Evolutionary conservation across 495 filamentous ascomycete genomes (phyloP), one percentile per base, ranked within the genome.

Genomic region (Astrothelium subdiscretum): DNA sequence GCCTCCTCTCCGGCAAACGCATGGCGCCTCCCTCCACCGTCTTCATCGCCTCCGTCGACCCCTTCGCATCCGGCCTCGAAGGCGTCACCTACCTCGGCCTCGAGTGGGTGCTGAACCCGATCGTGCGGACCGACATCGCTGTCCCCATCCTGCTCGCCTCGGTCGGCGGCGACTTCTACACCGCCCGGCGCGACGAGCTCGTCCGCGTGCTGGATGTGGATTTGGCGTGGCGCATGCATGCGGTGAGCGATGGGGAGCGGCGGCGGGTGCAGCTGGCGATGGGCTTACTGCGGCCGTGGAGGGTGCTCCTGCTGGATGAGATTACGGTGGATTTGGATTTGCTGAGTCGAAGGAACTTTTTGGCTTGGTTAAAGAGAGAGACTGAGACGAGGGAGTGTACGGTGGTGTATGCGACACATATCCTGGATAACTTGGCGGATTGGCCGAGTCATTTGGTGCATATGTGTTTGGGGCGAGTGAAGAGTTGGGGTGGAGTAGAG

Each of bases 81-180:
- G 94, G 92, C 54, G 92, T 99, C 29, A 96, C 91, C 57, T 99
- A 99, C 73, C 86, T 99, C 5, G 94, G 94, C 0, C 82, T 95
- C 0, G 94, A 99, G 77, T 99, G 95, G 95, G 95, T 97, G 13
- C 83, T 97, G n/a, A 97, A 97, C 77, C 87, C 85, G 35, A 95
- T 97, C 68, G 95, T 97, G 38, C 85, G 95, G 32, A 94, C 87
- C 18, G 94, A 99, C 74, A 96, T 98, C 63, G 90, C 88, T 43
- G 91, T 98, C 2, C 82, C 81, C 2, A 91, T 92, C 44, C 84
- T 98, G 6, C 83, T 98, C 22, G 74, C 81, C 35, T 91, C 86
- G 13, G 88, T 98, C 1, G 94, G 94, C 61, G 95, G 94, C 2
- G 84, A 95, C 68, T 79, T 79, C 67, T 97, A 88, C 74, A 81